Evolutionary conservation across 192 early-diverging fungal species (phyloP).

Genomic region (Rhizophagus clarus): DNA sequence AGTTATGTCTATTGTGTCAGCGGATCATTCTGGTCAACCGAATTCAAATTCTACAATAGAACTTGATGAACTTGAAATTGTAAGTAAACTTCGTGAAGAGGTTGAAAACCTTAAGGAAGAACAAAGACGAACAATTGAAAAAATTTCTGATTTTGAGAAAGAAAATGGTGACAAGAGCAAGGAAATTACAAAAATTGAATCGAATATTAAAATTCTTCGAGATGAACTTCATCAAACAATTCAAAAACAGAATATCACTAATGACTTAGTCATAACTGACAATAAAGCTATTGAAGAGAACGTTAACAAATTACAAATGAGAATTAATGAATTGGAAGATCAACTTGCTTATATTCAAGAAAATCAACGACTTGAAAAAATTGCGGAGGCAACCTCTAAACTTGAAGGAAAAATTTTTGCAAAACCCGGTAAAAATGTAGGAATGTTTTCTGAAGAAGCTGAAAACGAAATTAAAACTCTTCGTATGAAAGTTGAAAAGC

Average conservation of each 20-base stretch:
- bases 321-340: slow-evolving; percentile 17
- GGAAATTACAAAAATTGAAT: background rate
- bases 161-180: background rate
- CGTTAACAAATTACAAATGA: background rate
- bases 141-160: background rate
- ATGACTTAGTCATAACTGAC: background rate
- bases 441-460: background rate
- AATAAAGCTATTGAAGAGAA: background rate
- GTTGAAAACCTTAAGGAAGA: slow-evolving; percentile 23
- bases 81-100: slow-evolving; percentile 1
- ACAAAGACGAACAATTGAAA: slow-evolving; percentile 22
- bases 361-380: slow-evolving; percentile 5
- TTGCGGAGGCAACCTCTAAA: background rate
- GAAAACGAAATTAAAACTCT: background rate
- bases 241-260: background rate
- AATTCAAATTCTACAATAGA: background rate
- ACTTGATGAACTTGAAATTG: slow-evolving; percentile 21
- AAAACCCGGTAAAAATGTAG: background rate
- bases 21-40: background rate
- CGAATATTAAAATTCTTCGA: background rate
- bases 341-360: slow-evolving; percentile 17
- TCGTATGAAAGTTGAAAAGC: slow-evolving; percentile 7
- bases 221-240: background rate
- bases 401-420: slow-evolving; percentile 4
- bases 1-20: slow-evolving; percentile 6